Base-by-base conservation (phyloP, 2,329 filamentous ascomycete genomes). In the Bipolaris oryzae region DNA sequence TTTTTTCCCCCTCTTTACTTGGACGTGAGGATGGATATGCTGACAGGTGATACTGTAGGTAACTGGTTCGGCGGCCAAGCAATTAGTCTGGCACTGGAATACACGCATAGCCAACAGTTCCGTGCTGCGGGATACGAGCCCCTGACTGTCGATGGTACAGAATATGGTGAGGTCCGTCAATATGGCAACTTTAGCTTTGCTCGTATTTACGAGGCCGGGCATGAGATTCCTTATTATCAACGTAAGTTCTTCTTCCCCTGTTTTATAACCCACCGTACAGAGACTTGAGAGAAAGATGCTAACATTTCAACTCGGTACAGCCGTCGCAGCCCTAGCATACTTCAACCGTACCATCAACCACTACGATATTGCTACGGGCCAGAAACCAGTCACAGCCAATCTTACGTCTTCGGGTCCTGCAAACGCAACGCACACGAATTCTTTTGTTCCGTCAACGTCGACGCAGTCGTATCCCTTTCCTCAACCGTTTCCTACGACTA, bases 171-270 rank as follows among this genome's bases (percentile, higher is more conserved):
- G 48, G 75, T 77, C 34, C 66, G 74, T 16, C 74, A 77, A 51
- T 69, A 72, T 44, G 76, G 74, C 21, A 77, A 77, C 52, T 71
- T 80, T 49, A 76, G 73, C 39, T 80, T 80, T 66, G 64, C 71
- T 3, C 62, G 74, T 11, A 59, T 76, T 7, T 76, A 74, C 35
- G 76, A 80, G 42, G 61, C 76, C 6, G 77, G 78, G 2, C 78
- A 80, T 45, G 72, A 76, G 51, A 69, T 78, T n/a, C 76, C 76
- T 0, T 78, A 70, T 60, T 79, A 78, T 57, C 77, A 79, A 59
- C 76, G 65, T 68, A 42, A 59, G 62, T 60, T 2, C 4, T 23
- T 4, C 34, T 18, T 13, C 11, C 13, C 20, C 23, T 7, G n/a
- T 25, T 25, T 9, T 28, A 28, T 28, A 28, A 3, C 10, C 4